phyloP scores from a whole-genome alignment of 1,284 basidiomycete species.

The Irpex sp. region DNA sequence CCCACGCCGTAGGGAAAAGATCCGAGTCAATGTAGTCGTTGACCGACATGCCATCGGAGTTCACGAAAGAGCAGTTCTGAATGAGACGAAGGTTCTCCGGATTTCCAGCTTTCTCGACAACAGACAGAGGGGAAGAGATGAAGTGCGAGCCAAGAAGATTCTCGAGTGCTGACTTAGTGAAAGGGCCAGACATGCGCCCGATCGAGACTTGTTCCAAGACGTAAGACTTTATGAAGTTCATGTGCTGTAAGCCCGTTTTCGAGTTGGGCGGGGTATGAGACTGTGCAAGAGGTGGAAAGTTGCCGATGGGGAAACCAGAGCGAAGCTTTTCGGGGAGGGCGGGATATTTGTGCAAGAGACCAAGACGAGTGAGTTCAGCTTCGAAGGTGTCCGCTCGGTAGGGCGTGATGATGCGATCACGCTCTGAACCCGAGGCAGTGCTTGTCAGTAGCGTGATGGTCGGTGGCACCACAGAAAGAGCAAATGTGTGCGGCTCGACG shows the following conservation, averaged over 20 bases:
- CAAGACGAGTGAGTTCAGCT: conserved; percentile 5
- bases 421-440: conserved; percentile 7
- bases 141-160: conserved; percentile 23
- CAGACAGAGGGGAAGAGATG: conserved; percentile 21
- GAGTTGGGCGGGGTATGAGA: conserved; percentile 28
- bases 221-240: conserved; percentile 25
- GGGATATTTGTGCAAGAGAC: conserved; percentile 23
- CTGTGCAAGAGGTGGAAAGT: conserved; percentile 20
- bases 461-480: conserved; percentile 14
- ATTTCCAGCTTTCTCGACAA: conserved; percentile 6
- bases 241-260: conserved; percentile 13
- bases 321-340: conserved; percentile 24
- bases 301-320: conserved; percentile 32
- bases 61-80: neutral
- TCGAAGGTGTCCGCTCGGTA: conserved; percentile 18
- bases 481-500: conserved; percentile 8
- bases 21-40: conserved; percentile 29
- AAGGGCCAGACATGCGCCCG: conserved; percentile 32
- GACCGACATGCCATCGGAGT: conserved; percentile 17
- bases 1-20: conserved; percentile 29
- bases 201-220: conserved; percentile 22
- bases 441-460: conserved; percentile 8
- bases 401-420: conserved; percentile 11
- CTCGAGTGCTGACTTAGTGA: conserved; percentile 11
- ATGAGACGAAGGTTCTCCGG: conserved; percentile 11